Percentiles rank a stretch among this genome's conserved stretches.
phyloP scores from a whole-genome alignment of 2,329 filamentous ascomycete species.

The Aureobasidium sp. region DNA sequence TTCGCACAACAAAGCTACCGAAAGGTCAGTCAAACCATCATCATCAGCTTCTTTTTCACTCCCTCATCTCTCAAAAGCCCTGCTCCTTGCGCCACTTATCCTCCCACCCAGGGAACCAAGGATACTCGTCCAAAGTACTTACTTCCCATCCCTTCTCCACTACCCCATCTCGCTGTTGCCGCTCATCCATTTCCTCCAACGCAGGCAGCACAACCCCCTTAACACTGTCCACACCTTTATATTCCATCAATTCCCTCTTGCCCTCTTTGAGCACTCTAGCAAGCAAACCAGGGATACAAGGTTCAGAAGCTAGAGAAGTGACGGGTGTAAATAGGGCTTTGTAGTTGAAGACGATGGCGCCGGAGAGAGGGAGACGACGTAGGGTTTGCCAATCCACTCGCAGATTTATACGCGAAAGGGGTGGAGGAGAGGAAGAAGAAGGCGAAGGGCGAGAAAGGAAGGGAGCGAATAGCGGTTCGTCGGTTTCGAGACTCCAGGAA shows the following conservation, averaged over 20 bases:
- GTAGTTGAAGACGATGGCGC: conserved; percentile 76
- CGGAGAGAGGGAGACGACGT: conserved; percentile 67
- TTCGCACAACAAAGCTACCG: too few relatives aligned
- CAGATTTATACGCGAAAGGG: conserved; percentile 54
- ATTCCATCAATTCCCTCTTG: conserved; percentile 63
- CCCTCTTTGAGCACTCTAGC: conserved; percentile 60
- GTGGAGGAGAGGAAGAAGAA: conserved; percentile 30
- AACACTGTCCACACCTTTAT: conserved; percentile 68
- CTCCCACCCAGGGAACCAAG: conserved; percentile 70
- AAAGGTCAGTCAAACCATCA: too few relatives aligned
- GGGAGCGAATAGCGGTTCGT: conserved; percentile 66
- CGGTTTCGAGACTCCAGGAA: conserved; percentile 75
- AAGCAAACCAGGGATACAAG: conserved; percentile 58
- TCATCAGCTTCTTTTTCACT: too few relatives aligned
- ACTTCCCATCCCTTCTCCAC: conserved; percentile 57
- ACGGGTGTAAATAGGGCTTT: conserved; percentile 77
- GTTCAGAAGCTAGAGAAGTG: conserved; percentile 59
- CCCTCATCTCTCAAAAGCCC: not conserved
- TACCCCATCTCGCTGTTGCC: conserved; percentile 57
- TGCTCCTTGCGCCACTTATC: conserved; percentile 51
- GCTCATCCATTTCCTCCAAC: conserved; percentile 53
- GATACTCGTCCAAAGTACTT: conserved; percentile 63
- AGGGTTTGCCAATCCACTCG: conserved; percentile 87
- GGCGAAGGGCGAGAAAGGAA: too few relatives aligned
- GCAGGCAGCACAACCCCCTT: conserved; percentile 61